A percentile compares a stretch with the other conserved stretches of the same genome.
Conservation (phyloP, 768 basidiomycete genomes). For the Gloeostereum incarnatum region DNA sequence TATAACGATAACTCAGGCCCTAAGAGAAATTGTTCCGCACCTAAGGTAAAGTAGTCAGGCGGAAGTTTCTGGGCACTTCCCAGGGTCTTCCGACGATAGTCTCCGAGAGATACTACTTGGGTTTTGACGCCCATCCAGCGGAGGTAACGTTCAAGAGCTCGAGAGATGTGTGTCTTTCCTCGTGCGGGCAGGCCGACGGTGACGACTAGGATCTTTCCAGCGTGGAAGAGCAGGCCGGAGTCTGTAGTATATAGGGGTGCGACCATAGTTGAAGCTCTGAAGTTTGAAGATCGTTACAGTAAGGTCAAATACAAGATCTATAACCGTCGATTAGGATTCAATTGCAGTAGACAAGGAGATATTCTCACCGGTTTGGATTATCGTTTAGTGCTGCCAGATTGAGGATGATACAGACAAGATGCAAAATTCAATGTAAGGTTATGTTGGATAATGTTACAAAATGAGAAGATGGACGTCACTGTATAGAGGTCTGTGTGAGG, state of each 20-base stretch:
- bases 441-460: too few relatives aligned
- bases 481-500: too few relatives aligned
- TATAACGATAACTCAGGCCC: not conserved
- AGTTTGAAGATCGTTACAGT: too few relatives aligned
- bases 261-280: too few relatives aligned
- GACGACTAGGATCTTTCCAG: constrained; percentile 90
- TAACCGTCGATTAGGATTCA: too few relatives aligned
- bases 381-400: too few relatives aligned
- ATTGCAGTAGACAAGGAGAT: too few relatives aligned
- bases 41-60: constrained; percentile 84
- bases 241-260: constrained; percentile 95
- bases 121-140: constrained; percentile 98
- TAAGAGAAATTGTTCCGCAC: constrained; percentile 24
- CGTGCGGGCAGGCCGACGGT: constrained; percentile 92
- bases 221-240: constrained; percentile 80
- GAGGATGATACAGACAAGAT: too few relatives aligned
- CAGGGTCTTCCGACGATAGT: constrained; percentile 84
- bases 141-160: constrained; percentile 93
- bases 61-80: constrained; percentile 87
- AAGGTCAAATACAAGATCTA: too few relatives aligned
- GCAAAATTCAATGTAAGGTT: too few relatives aligned
- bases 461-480: too few relatives aligned
- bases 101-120: constrained; percentile 88
- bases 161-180: constrained; percentile 94
- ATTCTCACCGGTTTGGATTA: too few relatives aligned